Evolutionary conservation across 1,284 basidiomycete genomes (phyloP).

Genomic region (Trametes sp.): DNA sequence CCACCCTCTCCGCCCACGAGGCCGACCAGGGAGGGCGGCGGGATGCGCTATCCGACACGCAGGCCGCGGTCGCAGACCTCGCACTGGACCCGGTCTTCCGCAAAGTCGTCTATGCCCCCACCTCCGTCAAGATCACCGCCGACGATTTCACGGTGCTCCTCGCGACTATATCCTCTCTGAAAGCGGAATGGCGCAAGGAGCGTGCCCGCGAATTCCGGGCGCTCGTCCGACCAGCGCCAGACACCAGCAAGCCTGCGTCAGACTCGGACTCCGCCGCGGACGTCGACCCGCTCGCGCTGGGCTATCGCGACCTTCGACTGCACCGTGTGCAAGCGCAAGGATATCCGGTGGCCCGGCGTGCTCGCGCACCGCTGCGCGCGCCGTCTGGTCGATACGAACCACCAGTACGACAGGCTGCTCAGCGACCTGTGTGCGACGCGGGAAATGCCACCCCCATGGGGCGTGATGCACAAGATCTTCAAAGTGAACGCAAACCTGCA

Average conservation of each 20-base stretch:
- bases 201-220: conserved; percentile 1
- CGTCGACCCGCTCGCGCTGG: background rate
- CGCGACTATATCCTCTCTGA: background rate
- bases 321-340: background rate
- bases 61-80: conserved; percentile 5
- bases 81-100: background rate
- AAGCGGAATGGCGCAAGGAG: background rate
- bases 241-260: background rate
- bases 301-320: background rate
- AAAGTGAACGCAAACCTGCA: background rate
- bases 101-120: background rate
- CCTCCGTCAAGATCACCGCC: background rate
- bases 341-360: background rate
- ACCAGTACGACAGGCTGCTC: background rate
- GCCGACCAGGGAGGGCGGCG: background rate
- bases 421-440: background rate
- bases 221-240: background rate
- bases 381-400: too few species aligned
- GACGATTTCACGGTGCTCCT: background rate
- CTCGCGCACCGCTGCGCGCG: background rate
- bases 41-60: background rate
- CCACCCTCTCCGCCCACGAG: background rate
- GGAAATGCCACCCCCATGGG: background rate
- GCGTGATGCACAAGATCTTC: background rate
- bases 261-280: background rate